Base-by-base conservation (phyloP, 768 basidiomycete species). In the Russula compacta region DNA sequence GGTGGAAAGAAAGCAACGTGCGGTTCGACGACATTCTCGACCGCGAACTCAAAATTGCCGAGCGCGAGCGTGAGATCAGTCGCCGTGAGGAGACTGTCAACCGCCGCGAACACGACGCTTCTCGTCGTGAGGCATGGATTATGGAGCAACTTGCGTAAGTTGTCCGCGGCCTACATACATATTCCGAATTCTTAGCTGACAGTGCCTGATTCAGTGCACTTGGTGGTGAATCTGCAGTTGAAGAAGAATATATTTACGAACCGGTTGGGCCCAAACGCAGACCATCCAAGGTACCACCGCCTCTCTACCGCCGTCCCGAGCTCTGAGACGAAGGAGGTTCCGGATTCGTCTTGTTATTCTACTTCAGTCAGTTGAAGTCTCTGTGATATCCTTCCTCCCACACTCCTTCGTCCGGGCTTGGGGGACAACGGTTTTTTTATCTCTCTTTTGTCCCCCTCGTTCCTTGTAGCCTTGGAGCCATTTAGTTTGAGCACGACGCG, bases 291-390 rank as follows among this genome's bases (percentile, higher is more conserved):
- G 89, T 92, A 92, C 82, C 88, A 75, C 83, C 86, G 77, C 83
- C 86, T 78, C 77, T 78, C 78, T 83, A 83, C 79, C 87, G 87
- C 82, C 89, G 86, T 81, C 86, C 88, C 77, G 87, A 89, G 86
- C 85, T 90, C 81, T 91, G 86, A 90, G 89, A 89, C 89, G 89
- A 91, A 87, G 89, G 88, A 83, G 89, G 83, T 73, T 73, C 58
- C 53, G 59, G 40, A 68, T 67, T 66, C 75, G 73, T 67, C 67
- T 71, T 67, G 67, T 69, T 67, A 51, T 67, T 67, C 66, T 65
- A 67, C 72, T 69, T 75, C 77, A 71, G 77, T 73, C 78, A 76
- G 83, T 72, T 70, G 78, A 82, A 83, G 75, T 82, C 83, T 88
- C 82, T 81, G 86, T 88, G 83, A 82, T 74, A 70, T 75, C 79